phyloP scores from a whole-genome alignment of 2,329 filamentous ascomycete genomes.

The Anthostomella pinea region DNA sequence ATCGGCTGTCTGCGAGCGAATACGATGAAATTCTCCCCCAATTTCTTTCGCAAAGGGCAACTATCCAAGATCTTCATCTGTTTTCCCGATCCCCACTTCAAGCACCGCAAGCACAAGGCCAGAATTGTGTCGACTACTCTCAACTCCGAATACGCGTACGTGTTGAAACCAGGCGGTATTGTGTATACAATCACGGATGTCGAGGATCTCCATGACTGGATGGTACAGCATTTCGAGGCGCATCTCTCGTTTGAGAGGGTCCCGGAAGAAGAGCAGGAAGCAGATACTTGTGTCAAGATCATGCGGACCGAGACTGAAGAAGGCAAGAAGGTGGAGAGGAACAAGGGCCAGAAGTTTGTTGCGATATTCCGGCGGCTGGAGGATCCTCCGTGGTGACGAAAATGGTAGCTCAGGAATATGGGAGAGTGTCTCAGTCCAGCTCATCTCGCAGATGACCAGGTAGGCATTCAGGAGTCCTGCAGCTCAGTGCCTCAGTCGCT shows the following conservation, averaged over 20 bases:
- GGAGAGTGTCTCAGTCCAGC: no score
- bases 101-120: slow-evolving; percentile 94
- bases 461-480: no score
- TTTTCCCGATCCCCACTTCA: slow-evolving; percentile 98
- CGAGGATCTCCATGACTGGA: slow-evolving; percentile 89
- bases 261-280: slow-evolving; percentile 61
- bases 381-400: slow-evolving; percentile 69
- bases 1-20: slow-evolving; percentile 87
- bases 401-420: no score
- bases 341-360: slow-evolving; percentile 87
- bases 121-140: slow-evolving; percentile 87
- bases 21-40: slow-evolving; percentile 99
- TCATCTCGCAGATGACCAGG: no score
- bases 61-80: slow-evolving; percentile 93
- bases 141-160: slow-evolving; percentile 91
- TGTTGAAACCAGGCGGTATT: slow-evolving; percentile 75
- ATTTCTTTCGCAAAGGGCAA: slow-evolving; percentile 83
- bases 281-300: slow-evolving; percentile 67
- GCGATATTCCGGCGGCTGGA: slow-evolving; percentile 79
- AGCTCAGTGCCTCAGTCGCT: no score
- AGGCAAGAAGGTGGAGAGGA: slow-evolving; percentile 91
- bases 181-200: slow-evolving; percentile 98
- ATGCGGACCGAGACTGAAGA: slow-evolving; percentile 91
- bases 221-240: slow-evolving; percentile 78
- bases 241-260: slow-evolving; percentile 80